These are phyloP conservation scores for Glycyrrhiza uralensis DNA, from an alignment of 306 rosid genomes.

Conservation along the genomic window DNA sequence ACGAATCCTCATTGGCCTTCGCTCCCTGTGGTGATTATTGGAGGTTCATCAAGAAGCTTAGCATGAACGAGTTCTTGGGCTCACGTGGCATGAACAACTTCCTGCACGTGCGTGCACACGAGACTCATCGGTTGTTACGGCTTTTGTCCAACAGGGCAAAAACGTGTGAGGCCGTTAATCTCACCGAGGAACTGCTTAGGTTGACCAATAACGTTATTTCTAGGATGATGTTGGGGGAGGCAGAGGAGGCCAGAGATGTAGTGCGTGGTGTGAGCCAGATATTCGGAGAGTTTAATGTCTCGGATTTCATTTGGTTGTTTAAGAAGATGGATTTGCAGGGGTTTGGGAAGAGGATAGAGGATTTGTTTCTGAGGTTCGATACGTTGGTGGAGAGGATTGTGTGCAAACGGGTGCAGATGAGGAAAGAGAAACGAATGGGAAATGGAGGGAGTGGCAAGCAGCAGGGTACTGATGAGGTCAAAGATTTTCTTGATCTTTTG, in stretches of 20 bases:
- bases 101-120: slow-evolving; percentile 4
- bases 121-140: neutral
- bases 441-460: too few species aligned
- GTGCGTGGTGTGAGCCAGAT: slow-evolving; percentile 31
- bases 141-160: neutral
- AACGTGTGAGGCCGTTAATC: slow-evolving; percentile 8
- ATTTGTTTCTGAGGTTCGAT: slow-evolving; percentile 18
- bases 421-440: neutral
- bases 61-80: slow-evolving; percentile 25
- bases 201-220: slow-evolving; percentile 28
- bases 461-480: neutral
- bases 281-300: slow-evolving; percentile 34
- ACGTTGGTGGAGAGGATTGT: slow-evolving; percentile 25
- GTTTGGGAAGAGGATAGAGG: slow-evolving; percentile 34
- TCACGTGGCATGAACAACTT: neutral
- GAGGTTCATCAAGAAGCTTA: slow-evolving; percentile 35
- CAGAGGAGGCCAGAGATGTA: slow-evolving; percentile 21
- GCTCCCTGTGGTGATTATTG: slow-evolving; percentile 35
- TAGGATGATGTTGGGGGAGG: slow-evolving; percentile 37
- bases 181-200: slow-evolving; percentile 24
- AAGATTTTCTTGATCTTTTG: neutral
- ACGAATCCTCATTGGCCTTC: slow-evolving; percentile 30
- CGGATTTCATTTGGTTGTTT: slow-evolving; percentile 36
- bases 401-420: neutral
- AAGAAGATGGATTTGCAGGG: slow-evolving; percentile 32